Evolutionary conservation across 148 eudicot genomes (phyloP), one percentile per base, ranked within the genome.

Genomic region (Camellia sinensis): DNA sequence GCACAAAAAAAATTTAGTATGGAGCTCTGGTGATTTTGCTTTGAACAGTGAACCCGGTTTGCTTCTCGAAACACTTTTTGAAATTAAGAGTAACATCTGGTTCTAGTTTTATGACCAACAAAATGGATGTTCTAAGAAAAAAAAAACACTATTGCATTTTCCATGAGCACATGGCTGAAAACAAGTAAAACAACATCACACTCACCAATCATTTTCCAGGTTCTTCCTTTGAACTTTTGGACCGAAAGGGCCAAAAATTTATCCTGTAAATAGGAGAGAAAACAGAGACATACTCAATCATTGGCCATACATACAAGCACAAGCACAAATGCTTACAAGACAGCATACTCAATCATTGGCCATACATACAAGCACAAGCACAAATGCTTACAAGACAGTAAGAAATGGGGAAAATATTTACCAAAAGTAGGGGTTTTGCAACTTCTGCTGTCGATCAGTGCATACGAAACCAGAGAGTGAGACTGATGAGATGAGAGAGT

Each of bases 201-300:
- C 85, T 65, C 60, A 92, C 98, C 97, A 76, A 91, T 91, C 79
- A 86, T 88, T 66, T 91, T 94, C 98, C 98, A 94, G 81, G 83
- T 91, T 83, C 80, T 92, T 10, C 85, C 89, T 14, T 91, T 84
- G 87, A 82, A 88, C 83, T 85, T 86, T 74, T 74, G 76, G 22
- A 92, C 98, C n/a, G 75, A 89, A 61, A 73, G 73, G 46, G 87
- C 59, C 13, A 94, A 83, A 70, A 83, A 77, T 66, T 88, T 83
- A 74, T 92, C 93, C 98, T 94, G 84, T 61, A 70, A 76, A 74
- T 46, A 71, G 50, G 18, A 9, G 43, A 14, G 56, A 67, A 66
- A 3, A 22, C 40, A 46, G 64, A 73, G 4, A 22, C 2, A 76
- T 45, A 40, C 37, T 62, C 40, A 29, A 44, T 44, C 12, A 10